Base-by-base conservation (phyloP, 2,329 filamentous ascomycete genomes). In the Ophiocordyceps camponoti-rufipedis region DNA sequence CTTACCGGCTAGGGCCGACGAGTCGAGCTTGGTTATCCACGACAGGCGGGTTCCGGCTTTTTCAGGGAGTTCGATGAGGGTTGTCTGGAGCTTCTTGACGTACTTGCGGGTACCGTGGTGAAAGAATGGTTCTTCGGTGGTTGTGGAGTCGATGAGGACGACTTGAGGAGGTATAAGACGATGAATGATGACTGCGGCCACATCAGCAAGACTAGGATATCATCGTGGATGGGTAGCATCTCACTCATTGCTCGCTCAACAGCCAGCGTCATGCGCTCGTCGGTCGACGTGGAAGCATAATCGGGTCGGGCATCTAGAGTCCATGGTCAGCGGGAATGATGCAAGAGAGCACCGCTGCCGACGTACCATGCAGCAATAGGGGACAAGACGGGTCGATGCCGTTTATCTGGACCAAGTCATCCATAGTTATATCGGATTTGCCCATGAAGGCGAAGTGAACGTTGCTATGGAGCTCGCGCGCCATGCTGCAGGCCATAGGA, bases 401-500 rank as follows among this genome's bases (percentile, higher is more conserved):
- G 59, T 95, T 95, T 48, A 94, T 69, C 45, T 76, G 68, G 53
- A 80, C 70, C 31, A 96, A 67, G 32, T 83, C 75, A 13, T 78
- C 70, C 44, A 93, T 61, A 0, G 74, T 65, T 44, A 94, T 72
- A 12, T 80, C 73, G 48, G 79, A 81, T 48, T 81, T 72, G 44
- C 87, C 82, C 64, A 93, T 72, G 4, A 96, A 63, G 0, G 76
- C 81, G 56, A 94, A 81, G 58, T 96, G 89, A 9, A 95, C 86
- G 50, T 78, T 72, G 55, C 78, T 94, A 48, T 73, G 69, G 46
- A 74, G 70, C 60, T 78, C 72, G 19, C 61, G 60, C 7, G 79
- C 80, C 88, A 95, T 95, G 54, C 85, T 75, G 60, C 91, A 96
- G 6, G 88, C 85, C 56, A 94, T 68, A 0, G 87, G 86, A 31